Conservation (phyloP, 2,329 filamentous ascomycete species). For the Geosmithia morbida region DNA sequence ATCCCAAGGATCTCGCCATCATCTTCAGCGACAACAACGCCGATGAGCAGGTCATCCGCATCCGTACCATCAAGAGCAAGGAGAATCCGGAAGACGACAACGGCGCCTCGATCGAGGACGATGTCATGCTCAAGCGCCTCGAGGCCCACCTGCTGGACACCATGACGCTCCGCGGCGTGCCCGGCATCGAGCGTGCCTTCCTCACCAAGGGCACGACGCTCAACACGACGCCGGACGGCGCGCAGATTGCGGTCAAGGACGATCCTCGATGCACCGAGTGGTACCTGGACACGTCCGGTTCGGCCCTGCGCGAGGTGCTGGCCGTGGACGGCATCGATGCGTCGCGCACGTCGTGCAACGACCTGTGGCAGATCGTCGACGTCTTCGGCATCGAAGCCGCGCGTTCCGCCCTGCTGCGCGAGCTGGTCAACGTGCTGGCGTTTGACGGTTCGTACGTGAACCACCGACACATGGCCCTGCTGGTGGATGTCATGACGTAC, state of each 20-base stretch:
- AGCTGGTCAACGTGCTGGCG: constrained; percentile 83
- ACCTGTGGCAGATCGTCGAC: constrained; percentile 86
- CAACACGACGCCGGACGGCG: constrained; percentile 53
- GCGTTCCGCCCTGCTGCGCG: constrained; percentile 70
- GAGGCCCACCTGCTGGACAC: constrained; percentile 86
- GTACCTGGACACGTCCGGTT: constrained; percentile 92
- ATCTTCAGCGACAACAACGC: constrained; percentile 98
- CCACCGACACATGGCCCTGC: constrained; percentile 85
- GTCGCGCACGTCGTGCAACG: constrained; percentile 80
- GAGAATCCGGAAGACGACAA: constrained; percentile 60
- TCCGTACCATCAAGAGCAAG: constrained; percentile 60
- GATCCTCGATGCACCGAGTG: constrained; percentile 74
- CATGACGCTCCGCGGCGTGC: constrained; percentile 79
- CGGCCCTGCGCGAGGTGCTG: constrained; percentile 71
- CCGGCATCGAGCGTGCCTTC: constrained; percentile 82
- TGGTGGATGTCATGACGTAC: constrained; percentile 97
- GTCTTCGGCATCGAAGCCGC: constrained; percentile 96
- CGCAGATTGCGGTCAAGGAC: constrained; percentile 58
- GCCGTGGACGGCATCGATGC: constrained; percentile 79
- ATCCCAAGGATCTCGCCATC: constrained; percentile 70
- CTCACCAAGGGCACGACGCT: constrained; percentile 68
- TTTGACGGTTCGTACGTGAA: constrained; percentile 99
- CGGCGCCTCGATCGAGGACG: constrained; percentile 56
- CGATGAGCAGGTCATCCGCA: constrained; percentile 85
- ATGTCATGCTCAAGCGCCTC: constrained; percentile 83